A percentile compares a stretch with the other conserved stretches of the same genome.
phyloP scores from a whole-genome alignment of 108 stramenopile genomes.

The Nitzschia inconspicua region DNA sequence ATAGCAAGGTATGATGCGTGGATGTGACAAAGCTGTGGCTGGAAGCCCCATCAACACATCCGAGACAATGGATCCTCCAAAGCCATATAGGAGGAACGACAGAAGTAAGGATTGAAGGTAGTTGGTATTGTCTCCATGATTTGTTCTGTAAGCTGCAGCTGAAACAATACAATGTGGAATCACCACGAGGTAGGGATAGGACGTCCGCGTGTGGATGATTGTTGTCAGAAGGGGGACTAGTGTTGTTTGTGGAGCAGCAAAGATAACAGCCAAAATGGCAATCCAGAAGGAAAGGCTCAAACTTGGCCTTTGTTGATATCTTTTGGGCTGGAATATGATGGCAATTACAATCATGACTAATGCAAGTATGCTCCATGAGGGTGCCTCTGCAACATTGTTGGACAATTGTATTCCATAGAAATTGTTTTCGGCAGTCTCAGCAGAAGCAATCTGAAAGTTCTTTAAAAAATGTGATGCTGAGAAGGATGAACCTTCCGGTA shows the following conservation, averaged over 20 bases:
- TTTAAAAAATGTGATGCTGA: slow-evolving; percentile 14
- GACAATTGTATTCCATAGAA: slow-evolving; percentile 9
- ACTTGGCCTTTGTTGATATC: not conserved
- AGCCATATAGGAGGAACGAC: slow-evolving; percentile 29
- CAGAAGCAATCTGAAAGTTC: not conserved
- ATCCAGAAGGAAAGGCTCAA: slow-evolving; percentile 13
- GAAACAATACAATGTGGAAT: slow-evolving; percentile 30
- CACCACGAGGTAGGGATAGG: slow-evolving; percentile 24
- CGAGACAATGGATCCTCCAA: slow-evolving; percentile 36
- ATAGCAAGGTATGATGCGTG: slow-evolving; percentile 26
- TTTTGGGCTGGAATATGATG: slow-evolving; percentile 8
- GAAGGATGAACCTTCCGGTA: slow-evolving; percentile 3
- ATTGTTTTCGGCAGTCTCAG: not conserved
- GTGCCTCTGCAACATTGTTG: slow-evolving; percentile 16
- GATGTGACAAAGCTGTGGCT: slow-evolving; percentile 25
- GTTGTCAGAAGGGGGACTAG: slow-evolving; percentile 23
- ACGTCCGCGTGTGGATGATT: slow-evolving; percentile 20
- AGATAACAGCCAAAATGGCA: slow-evolving; percentile 7
- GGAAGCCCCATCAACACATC: slow-evolving; percentile 34
- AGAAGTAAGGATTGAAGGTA: slow-evolving; percentile 11
- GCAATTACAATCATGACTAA: slow-evolving; percentile 4
- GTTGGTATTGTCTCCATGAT: slow-evolving; percentile 11
- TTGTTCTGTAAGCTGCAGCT: slow-evolving; percentile 19
- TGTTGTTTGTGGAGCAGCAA: slow-evolving; percentile 5
- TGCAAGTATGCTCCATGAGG: not conserved